These are phyloP conservation scores for Leccinum barrowsii DNA, from an alignment of 768 basidiomycete species.

Conservation along the genomic window DNA sequence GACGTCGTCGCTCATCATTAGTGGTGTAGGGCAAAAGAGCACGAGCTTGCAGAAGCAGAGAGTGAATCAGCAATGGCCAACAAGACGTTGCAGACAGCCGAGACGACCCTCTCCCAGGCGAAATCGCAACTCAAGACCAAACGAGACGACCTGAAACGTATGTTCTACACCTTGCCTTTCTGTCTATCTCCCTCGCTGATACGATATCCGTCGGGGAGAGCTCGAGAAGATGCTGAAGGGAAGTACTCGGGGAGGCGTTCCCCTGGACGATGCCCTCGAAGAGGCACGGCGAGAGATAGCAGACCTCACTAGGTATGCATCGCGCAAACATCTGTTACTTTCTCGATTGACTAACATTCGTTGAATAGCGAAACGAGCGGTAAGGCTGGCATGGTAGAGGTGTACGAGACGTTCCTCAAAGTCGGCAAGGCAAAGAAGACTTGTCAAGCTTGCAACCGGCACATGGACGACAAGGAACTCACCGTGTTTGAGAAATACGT, in stretches of 20 bases:
- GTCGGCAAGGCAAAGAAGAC: slow-evolving; percentile 59
- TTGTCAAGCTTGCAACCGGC: slow-evolving; percentile 77
- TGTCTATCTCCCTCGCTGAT: not conserved
- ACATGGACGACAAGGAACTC: slow-evolving; percentile 51
- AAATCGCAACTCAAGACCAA: slow-evolving; percentile 62
- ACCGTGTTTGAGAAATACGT: slow-evolving; percentile 71
- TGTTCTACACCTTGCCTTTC: not conserved
- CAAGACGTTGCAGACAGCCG: slow-evolving; percentile 57
- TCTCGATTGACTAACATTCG: not conserved
- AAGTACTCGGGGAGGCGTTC: slow-evolving; percentile 35
- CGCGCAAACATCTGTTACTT: not conserved
- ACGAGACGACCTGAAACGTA: slow-evolving; percentile 61
- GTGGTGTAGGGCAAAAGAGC: slow-evolving; percentile 60
- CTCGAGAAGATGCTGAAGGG: slow-evolving; percentile 46
- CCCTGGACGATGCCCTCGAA: slow-evolving; percentile 48
- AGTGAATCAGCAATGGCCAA: slow-evolving; percentile 40
- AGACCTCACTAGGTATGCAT: slow-evolving; percentile 19
- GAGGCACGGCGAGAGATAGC: slow-evolving; percentile 26
- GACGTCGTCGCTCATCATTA: not conserved
- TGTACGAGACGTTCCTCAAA: slow-evolving; percentile 54
- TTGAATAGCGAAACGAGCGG: slow-evolving; percentile 15
- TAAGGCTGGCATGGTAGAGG: slow-evolving; percentile 37
- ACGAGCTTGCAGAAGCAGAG: slow-evolving; percentile 43
- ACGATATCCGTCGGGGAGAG: slow-evolving; percentile 1
- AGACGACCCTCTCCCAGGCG: slow-evolving; percentile 57